Evolutionary conservation across 2,329 filamentous ascomycete species (phyloP), one percentile per base, ranked within the genome.

Genomic region (Cordyceps farinosa): DNA sequence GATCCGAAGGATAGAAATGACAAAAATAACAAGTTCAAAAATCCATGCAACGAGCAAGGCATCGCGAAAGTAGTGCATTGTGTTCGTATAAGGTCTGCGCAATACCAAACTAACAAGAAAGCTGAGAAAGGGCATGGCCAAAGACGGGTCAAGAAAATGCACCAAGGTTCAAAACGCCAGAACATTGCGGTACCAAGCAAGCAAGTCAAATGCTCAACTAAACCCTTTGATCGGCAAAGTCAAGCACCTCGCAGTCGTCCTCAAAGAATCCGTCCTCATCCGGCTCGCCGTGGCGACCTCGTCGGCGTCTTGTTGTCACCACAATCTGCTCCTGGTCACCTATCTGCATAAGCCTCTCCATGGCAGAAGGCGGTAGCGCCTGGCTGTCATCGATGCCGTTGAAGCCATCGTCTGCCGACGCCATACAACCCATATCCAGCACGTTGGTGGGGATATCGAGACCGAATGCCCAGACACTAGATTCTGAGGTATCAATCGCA

Each of bases 241-340:
- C 92, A 66, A 96, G 83, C 63, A 97, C 90, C 74, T 96, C 92
- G 69, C 91, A 95, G 72, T 96, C 92, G 73, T 97, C 91, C 76
- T 97, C 92, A 70, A 96, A 96, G 75, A 96, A 96, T 2, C 89
- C 90, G 62, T 89, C 87, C 63, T 91, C 89, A 51, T 87, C 87
- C 45, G 75, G 72, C 36, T 79, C 78, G 17, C 77, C 74, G 44
- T 77, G 73, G 59, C 83, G 80, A 57, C 79, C 81, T 45, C 80
- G 78, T 47, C 83, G 85, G 64, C 90, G 85, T 65, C 91, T 83
- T 2, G 91, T 94, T 17, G 90, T 96, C 22, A 94, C 88, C 50
- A 96, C 89, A 65, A 95, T 89, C 74, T 93, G 87, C 76, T 92
- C 89, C 57, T 88, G 83, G 66, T 89, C 84, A 65, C 85, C 78